A percentile compares a stretch with the other conserved stretches of the same genome.
These are phyloP conservation scores for Kokia cookei DNA, from an alignment of 441 rosid species.

Conservation along the genomic window DNA sequence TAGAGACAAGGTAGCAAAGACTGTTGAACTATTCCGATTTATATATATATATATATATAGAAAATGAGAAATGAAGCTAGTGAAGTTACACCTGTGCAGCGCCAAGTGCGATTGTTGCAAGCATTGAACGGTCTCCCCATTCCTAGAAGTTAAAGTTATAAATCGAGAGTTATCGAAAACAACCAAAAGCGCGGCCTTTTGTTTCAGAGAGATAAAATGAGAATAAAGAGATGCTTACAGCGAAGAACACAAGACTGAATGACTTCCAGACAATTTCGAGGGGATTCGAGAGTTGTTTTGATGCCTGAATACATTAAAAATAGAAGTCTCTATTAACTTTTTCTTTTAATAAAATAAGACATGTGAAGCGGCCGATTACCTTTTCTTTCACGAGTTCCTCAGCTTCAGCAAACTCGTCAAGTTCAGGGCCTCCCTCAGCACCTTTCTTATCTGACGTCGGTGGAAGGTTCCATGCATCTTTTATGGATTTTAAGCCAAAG, in stretches of 20 bases:
- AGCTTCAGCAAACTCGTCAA: constrained; percentile 83
- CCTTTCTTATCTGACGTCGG: constrained; percentile 47
- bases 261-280: constrained; percentile 89
- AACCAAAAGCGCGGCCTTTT: not conserved
- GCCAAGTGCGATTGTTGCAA: constrained; percentile 95
- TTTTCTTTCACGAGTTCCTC: constrained; percentile 92
- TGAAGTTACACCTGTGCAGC: constrained; percentile 73
- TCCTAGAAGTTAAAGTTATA: constrained; percentile 40
- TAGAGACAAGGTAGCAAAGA: not conserved
- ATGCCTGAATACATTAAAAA: constrained; percentile 36
- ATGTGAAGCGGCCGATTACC: constrained; percentile 19
- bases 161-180: not conserved
- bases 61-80: not conserved
- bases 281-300: constrained; percentile 78
- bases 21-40: not conserved
- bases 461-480: constrained; percentile 95
- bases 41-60: not conserved
- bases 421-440: constrained; percentile 50
- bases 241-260: constrained; percentile 92
- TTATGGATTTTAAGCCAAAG: constrained; percentile 92
- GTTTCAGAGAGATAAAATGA: not conserved
- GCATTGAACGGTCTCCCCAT: constrained; percentile 99
- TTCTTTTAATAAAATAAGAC: not conserved
- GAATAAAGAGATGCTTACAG: constrained; percentile 49
- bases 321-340: not conserved